phyloP scores from a whole-genome alignment of 176 grass and related monocot species.

The Carex scoparia region DNA sequence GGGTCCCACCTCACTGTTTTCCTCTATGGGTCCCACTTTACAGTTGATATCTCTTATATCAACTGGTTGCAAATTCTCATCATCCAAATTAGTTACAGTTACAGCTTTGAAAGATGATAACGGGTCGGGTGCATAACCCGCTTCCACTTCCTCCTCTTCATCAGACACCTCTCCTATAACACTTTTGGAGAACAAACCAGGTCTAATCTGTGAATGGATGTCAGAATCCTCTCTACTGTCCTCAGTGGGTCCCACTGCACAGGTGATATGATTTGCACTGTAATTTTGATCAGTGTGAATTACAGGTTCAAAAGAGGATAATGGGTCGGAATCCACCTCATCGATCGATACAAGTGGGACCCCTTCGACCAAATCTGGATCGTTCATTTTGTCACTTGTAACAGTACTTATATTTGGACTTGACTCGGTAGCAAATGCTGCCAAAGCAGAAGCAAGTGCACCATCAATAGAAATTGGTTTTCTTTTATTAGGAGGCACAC shows the following conservation, averaged over 20 bases:
- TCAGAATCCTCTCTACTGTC: neutral
- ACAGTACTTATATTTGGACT: neutral
- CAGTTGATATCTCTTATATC: neutral
- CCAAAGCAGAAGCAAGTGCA: slow-evolving; percentile 73
- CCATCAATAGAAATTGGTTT: slow-evolving; percentile 59
- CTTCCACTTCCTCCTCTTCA: slow-evolving; percentile 22
- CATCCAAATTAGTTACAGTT: neutral
- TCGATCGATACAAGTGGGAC: slow-evolving; percentile 17
- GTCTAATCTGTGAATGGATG: neutral
- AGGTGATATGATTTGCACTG: neutral
- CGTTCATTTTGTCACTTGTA: neutral
- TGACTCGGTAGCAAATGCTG: slow-evolving; percentile 40
- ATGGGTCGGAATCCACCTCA: neutral
- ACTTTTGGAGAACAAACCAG: slow-evolving; percentile 13
- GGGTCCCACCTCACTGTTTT: neutral
- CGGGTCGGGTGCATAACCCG: neutral
- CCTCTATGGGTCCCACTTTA: neutral
- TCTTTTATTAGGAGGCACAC: slow-evolving; percentile 7
- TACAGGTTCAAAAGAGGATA: neutral
- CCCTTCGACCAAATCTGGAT: neutral
- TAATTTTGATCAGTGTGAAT: neutral
- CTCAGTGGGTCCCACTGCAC: neutral
- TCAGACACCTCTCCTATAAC: slow-evolving; percentile 23
- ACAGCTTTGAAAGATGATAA: neutral
- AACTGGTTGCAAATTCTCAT: too few relatives aligned